Base-by-base conservation (phyloP, 352 stramenopile genomes). In the Phytopythium helicoides region DNA sequence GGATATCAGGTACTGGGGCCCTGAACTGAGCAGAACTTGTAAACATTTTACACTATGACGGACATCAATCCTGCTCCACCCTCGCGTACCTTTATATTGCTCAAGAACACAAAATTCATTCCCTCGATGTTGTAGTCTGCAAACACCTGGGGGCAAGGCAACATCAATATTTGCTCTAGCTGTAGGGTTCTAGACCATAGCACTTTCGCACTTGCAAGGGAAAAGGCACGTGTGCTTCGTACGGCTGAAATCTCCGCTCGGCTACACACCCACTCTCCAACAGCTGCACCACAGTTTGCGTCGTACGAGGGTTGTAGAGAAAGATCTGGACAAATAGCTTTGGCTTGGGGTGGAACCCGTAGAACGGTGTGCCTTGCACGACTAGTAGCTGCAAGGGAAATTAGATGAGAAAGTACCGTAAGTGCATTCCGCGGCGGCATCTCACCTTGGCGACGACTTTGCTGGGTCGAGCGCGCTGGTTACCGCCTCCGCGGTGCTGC, bases 111-210 rank as follows among this genome's bases (percentile, higher is more conserved):
- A 10, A 73, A 70, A 58, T 91, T 96, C 86, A 96, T 96, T n/a
- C 89, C 89, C 75, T 95, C 87, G 28, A 97, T 94, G 35, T 93
- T 91, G 68, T 96, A 95, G 60, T 97, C 89, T 1, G 88, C 85
- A 71, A 96, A 96, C 6, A 93, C 71, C 79, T 94, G 33, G 10
- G 11, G 28, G 21, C 33, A 48, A 35, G 1, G 54, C 47, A 38
- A 26, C 26, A 47, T 21, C n/a, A n/a, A n/a, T n/a, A n/a, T n/a
- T n/a, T n/a, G n/a, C n/a, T n/a, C n/a, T n/a, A n/a, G n/a, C 28
- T 33, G 28, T 33, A 33, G n/a, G n/a, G n/a, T n/a, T 33, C 28
- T 10, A 33, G 28, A 33, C 9, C 28, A 33, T 33, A 10, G 28
- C 5, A 9, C 28, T 5, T 10, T 33, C 28, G 28, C 28, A 91